Evolutionary conservation across 345 rosid genomes (phyloP), one percentile per base, ranked within the genome.

Genomic region (Pistacia vera): DNA sequence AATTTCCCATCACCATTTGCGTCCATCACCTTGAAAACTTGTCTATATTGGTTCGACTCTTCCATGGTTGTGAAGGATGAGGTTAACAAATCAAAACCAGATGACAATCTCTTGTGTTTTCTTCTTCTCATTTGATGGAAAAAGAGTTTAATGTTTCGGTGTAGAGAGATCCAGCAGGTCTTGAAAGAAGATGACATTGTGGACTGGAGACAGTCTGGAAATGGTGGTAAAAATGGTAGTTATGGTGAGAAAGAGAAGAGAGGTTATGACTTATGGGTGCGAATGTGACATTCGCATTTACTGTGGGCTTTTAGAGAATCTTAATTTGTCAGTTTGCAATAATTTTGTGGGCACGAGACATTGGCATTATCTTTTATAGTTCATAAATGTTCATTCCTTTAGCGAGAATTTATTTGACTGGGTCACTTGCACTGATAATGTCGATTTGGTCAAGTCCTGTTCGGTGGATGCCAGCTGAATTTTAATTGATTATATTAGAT

Each of bases 1-100:
- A 89, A 81, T 79, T 81, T 89, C 8, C 92, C 92, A 35, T 89
- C 90, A 8, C 89, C 81, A 66, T 84, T 79, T 9, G 86, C 67
- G 74, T 86, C 89, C 2, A 86, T 80, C 61, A 75, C 76, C 44
- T 83, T 82, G 85, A 88, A 86, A 8, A 85, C 87, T 68, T 81
- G 87, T 59, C 56, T 72, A 30, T 82, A 75, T 22, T 89, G 90
- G 76, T 17, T 51, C 60, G 83, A 71, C 33, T 78, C 67, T 38
- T 76, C 90, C 84, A 81, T 78, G 48, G 85, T 59, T 2, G 78
- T 77, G 18, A 86, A 83, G 68, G 87, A 57, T 20, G 83, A 51
- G 20, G 72, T 57, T 54, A 67, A 35, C 56, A 33, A 52, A 65
- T 82, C 82, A 36, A 80, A 66, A 68, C 67, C 61, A 9, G 85